Evolutionary conservation across 352 stramenopile genomes (phyloP), one percentile per base, ranked within the genome.

Genomic region (Globisporangium sylvaticum): DNA sequence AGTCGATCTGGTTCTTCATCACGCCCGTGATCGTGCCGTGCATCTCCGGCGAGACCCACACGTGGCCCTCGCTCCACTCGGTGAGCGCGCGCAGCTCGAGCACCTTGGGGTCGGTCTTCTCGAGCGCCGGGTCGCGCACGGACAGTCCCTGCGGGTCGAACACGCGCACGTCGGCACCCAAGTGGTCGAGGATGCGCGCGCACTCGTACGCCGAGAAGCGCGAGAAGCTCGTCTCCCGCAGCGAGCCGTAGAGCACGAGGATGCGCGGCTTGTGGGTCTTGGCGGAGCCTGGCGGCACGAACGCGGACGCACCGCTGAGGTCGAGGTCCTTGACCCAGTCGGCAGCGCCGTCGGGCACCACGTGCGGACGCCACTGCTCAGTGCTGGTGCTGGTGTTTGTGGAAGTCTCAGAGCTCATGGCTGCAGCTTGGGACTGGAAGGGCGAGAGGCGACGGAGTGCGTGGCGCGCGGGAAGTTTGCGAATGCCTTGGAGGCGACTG

Each of bases 1-100:
- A 89, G 74, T 90, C 82, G 60, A 87, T 89, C 71, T 89, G 81
- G 73, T 90, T 91, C 68, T 91, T 91, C 64, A 91, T 88, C 12
- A 75, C 70, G 46, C 78, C 80, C 27, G 80, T 91, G 58, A 89
- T 80, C 25, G 71, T 75, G 39, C 83, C 83, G 66, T 87, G 78
- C 82, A 88, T 87, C 74, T 91, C 83, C 18, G 83, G 83, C 50
- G 72, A 83, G 37, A 83, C 68, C 78, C 78, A 89, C 42, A 88
- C 73, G 61, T 88, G 79, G 65, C 83, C 83, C 62, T 91, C 83
- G 67, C 71, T 85, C 83, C 83, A 91, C 34, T 81, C 72, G 9
- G 76, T 78, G 32, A 90, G 72, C 31, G 76, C 76, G 53, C 83
- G 77, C 24, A 90, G 61, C 67, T 91, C 83, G 27, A 74, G 65